These are phyloP conservation scores for Syncephalastrum monosporum DNA, from an alignment of 371 early-diverging fungal genomes.

Conservation along the genomic window DNA sequence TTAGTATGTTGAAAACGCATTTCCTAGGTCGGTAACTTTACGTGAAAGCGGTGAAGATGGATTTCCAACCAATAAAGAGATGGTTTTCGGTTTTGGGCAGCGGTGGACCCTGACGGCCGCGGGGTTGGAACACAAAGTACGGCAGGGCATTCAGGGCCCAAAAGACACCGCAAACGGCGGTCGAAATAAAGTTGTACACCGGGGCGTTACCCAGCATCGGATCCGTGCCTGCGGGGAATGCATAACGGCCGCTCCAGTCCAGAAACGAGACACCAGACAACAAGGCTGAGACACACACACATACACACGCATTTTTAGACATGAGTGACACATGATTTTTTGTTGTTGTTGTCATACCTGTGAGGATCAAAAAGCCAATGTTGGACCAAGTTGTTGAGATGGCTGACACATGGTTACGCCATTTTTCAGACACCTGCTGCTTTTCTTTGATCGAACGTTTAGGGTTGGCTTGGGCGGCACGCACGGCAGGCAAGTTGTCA, in stretches of 20 bases:
- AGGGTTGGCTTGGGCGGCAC: constrained; percentile 38
- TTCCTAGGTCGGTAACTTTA: constrained; percentile 5
- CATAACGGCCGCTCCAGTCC: constrained; percentile 26
- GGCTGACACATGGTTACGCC: constrained; percentile 54
- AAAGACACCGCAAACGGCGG: constrained; percentile 46
- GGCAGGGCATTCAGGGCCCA: constrained; percentile 48
- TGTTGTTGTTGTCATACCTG: constrained; percentile 17
- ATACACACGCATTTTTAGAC: background rate
- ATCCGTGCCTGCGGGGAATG: constrained; percentile 19
- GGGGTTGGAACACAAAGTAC: constrained; percentile 40
- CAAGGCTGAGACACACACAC: constrained; percentile 15
- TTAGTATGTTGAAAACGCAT: too few species aligned
- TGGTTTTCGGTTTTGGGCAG: constrained; percentile 33
- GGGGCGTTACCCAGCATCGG: constrained; percentile 41
- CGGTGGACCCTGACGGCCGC: constrained; percentile 37
- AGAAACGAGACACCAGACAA: constrained; percentile 41
- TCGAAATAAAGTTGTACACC: constrained; percentile 41
- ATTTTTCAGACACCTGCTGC: constrained; percentile 24
- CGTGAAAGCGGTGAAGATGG: constrained; percentile 32
- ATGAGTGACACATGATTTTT: too few species aligned
- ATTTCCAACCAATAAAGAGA: constrained; percentile 49
- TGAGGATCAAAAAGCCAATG: constrained; percentile 44
- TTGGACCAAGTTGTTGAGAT: constrained; percentile 50
- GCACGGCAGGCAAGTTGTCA: constrained; percentile 48
- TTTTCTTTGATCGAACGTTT: constrained; percentile 25